Evolutionary conservation across 805 yeast genomes (phyloP), one percentile per base, ranked within the genome.

Genomic region (Kluyveromyces starmeri): DNA sequence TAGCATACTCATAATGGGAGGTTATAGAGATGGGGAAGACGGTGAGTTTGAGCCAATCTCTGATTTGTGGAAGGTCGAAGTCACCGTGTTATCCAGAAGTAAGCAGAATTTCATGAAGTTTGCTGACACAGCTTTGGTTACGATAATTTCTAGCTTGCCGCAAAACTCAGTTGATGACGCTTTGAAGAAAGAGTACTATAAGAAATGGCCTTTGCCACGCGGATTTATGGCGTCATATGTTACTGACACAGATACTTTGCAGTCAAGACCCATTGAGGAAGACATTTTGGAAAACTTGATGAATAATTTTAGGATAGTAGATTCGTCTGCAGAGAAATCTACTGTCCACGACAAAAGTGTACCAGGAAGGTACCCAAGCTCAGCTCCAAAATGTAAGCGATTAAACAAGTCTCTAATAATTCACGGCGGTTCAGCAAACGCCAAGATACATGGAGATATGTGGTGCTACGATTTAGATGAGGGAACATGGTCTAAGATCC

Each of bases 391-490:
- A 4, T 5, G 28, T 13, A 35, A 30, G 22, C 9, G 23, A 14
- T 13, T 28, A 4, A 34, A 35, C 22, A 44, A 45, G 16, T 43
- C 48, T 6, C 32, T 63, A 5, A 44, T 60, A 1, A 39, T 59
- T 1, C 68, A 64, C 38, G 69, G 69, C 16, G 69, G 69, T 3
- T 61, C 67, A 1, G 42, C 55, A 29, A 48, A 53, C 18, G 28
- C 35, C 7, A 49, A 58, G 12, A 61, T 70, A 8, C 46, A 56
- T 17, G 70, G 72, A 18, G 77, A 71, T 49, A 44, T 64, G 44
- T 72, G 77, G 77, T 59, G 63, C 55, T 71, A 68, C 41, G 67
- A 68, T 41, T 43, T 71, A 17, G 61, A 59, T 19, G 43, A 56
- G 1, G 72, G 67, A 37, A 46, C 48, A 2, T 72, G 78, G 78